Percentiles rank a stretch among this genome's conserved stretches.
Conservation (phyloP, 768 basidiomycete species). For the Filobasidium wieringae region DNA sequence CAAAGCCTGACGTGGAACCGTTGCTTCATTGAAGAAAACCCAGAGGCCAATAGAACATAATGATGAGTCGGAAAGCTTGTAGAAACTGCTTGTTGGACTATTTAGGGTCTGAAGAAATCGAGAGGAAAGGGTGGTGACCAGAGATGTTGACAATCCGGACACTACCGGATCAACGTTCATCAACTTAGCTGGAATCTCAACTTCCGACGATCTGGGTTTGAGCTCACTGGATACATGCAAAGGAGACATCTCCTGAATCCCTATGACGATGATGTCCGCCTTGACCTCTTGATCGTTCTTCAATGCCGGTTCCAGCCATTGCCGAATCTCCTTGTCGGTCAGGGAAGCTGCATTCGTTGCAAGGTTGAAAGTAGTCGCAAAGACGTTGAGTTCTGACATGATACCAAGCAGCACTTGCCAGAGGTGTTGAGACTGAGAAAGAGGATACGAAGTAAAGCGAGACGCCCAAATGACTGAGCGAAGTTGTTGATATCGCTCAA, state of each 20-base stretch:
- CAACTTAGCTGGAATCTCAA: neutral
- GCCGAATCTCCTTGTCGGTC: slow-evolving; percentile 60
- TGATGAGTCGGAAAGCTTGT: slow-evolving; percentile 31
- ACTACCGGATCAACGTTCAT: slow-evolving; percentile 43
- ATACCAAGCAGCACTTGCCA: too few species aligned
- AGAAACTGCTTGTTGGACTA: slow-evolving; percentile 38
- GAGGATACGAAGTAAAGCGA: too few species aligned
- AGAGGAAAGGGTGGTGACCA: slow-evolving; percentile 56
- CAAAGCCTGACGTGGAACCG: neutral
- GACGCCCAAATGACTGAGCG: too few species aligned
- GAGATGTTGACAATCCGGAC: slow-evolving; percentile 58
- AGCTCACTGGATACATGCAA: slow-evolving; percentile 71
- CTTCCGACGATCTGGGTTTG: slow-evolving; percentile 1
- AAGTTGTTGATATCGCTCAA: too few species aligned
- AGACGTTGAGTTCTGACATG: slow-evolving; percentile 26
- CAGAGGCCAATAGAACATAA: slow-evolving; percentile 5
- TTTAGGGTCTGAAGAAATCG: slow-evolving; percentile 68
- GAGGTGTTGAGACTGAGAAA: too few species aligned
- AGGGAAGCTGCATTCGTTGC: slow-evolving; percentile 59
- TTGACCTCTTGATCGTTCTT: slow-evolving; percentile 38
- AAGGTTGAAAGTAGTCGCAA: slow-evolving; percentile 61
- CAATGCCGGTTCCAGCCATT: slow-evolving; percentile 77
- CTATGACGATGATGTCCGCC: slow-evolving; percentile 75
- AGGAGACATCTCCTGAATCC: slow-evolving; percentile 86
- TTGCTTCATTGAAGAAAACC: neutral